phyloP scores from a whole-genome alignment of 331 rosid species.

The Rosa hybrid region DNA sequence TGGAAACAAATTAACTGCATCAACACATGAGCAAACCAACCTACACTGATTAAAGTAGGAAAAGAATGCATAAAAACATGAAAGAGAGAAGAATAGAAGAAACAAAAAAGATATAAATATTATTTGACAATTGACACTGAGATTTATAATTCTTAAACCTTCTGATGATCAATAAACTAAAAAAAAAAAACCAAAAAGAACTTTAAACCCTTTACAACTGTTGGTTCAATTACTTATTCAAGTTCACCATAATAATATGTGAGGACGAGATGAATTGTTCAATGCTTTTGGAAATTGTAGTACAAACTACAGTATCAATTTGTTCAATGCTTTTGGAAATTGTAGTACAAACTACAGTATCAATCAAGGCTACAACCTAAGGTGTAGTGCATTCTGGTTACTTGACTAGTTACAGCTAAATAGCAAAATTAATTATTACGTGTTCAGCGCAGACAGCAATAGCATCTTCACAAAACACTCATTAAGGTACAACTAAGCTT shows the following conservation, averaged over 20 bases:
- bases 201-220: not conserved
- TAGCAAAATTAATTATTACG: not conserved
- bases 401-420: constrained; percentile 1
- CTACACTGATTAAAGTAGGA: not conserved
- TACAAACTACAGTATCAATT: not conserved
- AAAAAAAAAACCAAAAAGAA: not conserved
- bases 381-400: not conserved
- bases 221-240: not conserved
- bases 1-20: not conserved
- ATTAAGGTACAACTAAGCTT: constrained; percentile 13
- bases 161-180: not conserved
- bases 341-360: not conserved
- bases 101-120: not conserved
- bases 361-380: not conserved
- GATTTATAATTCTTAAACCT: not conserved
- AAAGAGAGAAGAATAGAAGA: not conserved
- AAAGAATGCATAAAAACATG: not conserved
- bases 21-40: not conserved
- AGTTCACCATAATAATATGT: not conserved
- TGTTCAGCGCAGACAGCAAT: not conserved
- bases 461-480: constrained; percentile 7
- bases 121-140: not conserved
- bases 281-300: not conserved
- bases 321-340: not conserved
- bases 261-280: not conserved